Conservation (phyloP, 306 rosid genomes). For the Hylodesmum podocarpum region DNA sequence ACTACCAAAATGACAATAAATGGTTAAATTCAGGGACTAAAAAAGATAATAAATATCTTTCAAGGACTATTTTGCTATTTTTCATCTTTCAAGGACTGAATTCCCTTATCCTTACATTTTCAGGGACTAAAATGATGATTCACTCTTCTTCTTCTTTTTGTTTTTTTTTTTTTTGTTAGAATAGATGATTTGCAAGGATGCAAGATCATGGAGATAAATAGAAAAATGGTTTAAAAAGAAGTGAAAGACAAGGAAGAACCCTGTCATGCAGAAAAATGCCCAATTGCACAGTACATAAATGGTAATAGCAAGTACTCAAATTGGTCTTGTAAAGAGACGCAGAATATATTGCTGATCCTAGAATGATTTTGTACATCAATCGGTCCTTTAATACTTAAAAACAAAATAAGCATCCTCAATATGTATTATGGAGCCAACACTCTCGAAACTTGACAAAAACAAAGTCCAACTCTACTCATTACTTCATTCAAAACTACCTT, state of each 20-base stretch:
- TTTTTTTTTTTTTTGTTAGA: conserved; percentile 6
- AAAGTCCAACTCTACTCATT: background rate
- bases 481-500: conserved; percentile 53
- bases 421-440: conserved; percentile 1
- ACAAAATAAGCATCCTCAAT: background rate
- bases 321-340: background rate
- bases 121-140: no score
- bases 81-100: no score
- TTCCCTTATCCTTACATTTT: no score
- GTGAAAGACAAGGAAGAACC: background rate
- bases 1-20: no score
- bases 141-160: no score
- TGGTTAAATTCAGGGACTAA: no score
- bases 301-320: background rate
- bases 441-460: background rate
- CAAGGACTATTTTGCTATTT: no score
- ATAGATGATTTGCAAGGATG: background rate
- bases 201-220: background rate
- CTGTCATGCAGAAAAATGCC: background rate
- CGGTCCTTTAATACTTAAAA: background rate
- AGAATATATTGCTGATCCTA: background rate
- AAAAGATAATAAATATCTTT: no score
- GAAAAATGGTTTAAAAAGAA: background rate
- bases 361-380: background rate
- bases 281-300: background rate